phyloP scores from a whole-genome alignment of 768 basidiomycete species.

The Rhizopogon vinicolor region DNA sequence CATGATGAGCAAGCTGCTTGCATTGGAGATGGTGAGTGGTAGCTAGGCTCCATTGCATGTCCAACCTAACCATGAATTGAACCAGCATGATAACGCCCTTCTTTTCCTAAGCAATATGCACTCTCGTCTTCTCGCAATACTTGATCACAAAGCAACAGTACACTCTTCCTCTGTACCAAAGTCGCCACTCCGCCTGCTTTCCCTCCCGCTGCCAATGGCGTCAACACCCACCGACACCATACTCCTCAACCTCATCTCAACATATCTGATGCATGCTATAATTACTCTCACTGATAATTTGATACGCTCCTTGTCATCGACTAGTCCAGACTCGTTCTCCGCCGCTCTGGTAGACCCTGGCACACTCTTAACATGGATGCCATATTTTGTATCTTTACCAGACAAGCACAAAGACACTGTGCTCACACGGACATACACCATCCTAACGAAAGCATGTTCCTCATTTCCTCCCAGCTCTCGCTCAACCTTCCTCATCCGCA shows the following conservation, averaged over 20 bases:
- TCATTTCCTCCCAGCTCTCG: conserved; percentile 25
- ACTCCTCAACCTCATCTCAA: conserved; percentile 51
- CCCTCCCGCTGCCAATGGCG: conserved; percentile 37
- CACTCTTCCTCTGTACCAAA: not conserved
- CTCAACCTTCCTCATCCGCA: conserved; percentile 30
- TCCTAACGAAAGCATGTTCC: conserved; percentile 33
- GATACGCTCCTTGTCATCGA: conserved; percentile 10
- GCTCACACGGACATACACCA: conserved; percentile 56
- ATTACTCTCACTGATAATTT: conserved; percentile 32
- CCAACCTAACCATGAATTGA: not conserved
- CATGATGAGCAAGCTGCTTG: conserved; percentile 60
- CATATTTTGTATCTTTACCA: conserved; percentile 37
- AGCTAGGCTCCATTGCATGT: not conserved
- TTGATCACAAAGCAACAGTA: not conserved
- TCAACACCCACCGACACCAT: conserved; percentile 24
- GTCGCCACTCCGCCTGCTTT: conserved; percentile 27
- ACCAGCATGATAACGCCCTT: conserved; percentile 50
- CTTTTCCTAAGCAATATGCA: conserved; percentile 43
- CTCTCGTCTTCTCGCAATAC: conserved; percentile 28
- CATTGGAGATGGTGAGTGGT: conserved; percentile 64
- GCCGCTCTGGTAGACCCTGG: conserved; percentile 16
- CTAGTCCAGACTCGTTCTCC: conserved; percentile 16
- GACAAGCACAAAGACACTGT: conserved; percentile 53
- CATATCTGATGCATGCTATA: conserved; percentile 55
- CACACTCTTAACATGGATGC: conserved; percentile 39